Evolutionary conservation across 2,329 filamentous ascomycete species (phyloP), one percentile per base, ranked within the genome.

Genomic region (Exophiala spinifera): DNA sequence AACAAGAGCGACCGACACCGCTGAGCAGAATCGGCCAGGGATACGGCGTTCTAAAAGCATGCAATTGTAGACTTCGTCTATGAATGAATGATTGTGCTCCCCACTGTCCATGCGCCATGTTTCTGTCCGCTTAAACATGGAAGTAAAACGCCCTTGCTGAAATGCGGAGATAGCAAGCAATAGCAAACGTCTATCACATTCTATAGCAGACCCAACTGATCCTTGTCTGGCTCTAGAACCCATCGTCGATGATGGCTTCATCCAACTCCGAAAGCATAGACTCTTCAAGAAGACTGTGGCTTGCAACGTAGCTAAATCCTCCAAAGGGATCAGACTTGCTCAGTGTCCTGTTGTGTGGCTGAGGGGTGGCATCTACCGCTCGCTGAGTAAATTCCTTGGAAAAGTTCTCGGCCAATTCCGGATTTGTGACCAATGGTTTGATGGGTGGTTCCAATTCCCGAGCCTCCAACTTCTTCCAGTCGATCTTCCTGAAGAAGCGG

Each of bases 391-490:
- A 99, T 68, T 96, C 91, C n/a, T 79, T 77, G 0, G 88, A 83
- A 72, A 99, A 99, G 74, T 99, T 99, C 80, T 99, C 95, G 0
- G 94, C 94, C 43, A 96, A 79, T 70, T 95, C 91, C 0, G 94
- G 94, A 66, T 99, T 91, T 0, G 94, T 97, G 67, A 99, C 92
- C 65, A 97, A 79, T 14, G 94, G 94, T 68, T 88, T 84, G 64
- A 99, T 97, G 0, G 94, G 94, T 1, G 94, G 88, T 64, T 89
- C 86, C 44, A 96, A 64, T 71, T 96, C 89, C 33, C 92, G 82
- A 23, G 82, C 84, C 59, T 88, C 90, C 13, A 99, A 81, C 65
- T 85, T 87, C 73, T 85, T 86, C 94, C 94, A 99, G 74, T 99
- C 86, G 66, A 99, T 95, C 76, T 90, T 94, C 67, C 89, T 85